A percentile compares a stretch with the other conserved stretches of the same genome.
These are phyloP conservation scores for Xylaria sp. DNA, from an alignment of 2,329 filamentous ascomycete species.

Conservation along the genomic window DNA sequence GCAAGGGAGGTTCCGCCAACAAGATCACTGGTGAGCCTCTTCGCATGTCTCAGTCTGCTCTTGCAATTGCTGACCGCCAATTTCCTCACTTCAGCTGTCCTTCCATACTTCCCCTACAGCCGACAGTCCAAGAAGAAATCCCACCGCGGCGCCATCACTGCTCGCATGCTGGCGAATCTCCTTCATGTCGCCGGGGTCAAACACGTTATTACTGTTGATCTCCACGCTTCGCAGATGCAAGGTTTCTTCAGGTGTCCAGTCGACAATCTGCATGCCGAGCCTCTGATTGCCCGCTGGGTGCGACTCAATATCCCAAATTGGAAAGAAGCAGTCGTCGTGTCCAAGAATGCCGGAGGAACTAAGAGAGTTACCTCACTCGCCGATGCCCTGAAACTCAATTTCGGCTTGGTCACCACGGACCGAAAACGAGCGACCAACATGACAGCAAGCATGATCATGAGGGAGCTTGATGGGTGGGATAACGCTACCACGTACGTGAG, in stretches of 20 bases:
- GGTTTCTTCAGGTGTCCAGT: slow-evolving; percentile 98
- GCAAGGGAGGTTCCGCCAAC: slow-evolving; percentile 95
- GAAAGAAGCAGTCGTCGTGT: slow-evolving; percentile 92
- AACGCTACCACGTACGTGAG: slow-evolving; percentile 36
- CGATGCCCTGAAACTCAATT: slow-evolving; percentile 95
- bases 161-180: slow-evolving; percentile 95
- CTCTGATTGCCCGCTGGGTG: slow-evolving; percentile 94
- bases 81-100: slow-evolving; percentile 64
- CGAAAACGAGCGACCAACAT: slow-evolving; percentile 69
- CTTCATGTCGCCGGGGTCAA: slow-evolving; percentile 92
- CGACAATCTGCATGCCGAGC: slow-evolving; percentile 95
- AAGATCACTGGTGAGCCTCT: slow-evolving; percentile 82
- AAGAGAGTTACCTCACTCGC: slow-evolving; percentile 96
- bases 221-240: slow-evolving; percentile 98
- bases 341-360: slow-evolving; percentile 96
- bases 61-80: slow-evolving; percentile 17
- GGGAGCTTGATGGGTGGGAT: slow-evolving; percentile 63
- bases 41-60: not conserved
- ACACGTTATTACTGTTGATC: slow-evolving; percentile 95
- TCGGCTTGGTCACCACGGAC: slow-evolving; percentile 93
- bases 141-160: slow-evolving; percentile 93
- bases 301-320: slow-evolving; percentile 84
- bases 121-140: slow-evolving; percentile 99
- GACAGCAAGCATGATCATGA: slow-evolving; percentile 79
- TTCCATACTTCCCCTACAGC: slow-evolving; percentile 98